Evolutionary conservation across 2,329 filamentous ascomycete species (phyloP).

Genomic region (Alternaria ethzedia): DNA sequence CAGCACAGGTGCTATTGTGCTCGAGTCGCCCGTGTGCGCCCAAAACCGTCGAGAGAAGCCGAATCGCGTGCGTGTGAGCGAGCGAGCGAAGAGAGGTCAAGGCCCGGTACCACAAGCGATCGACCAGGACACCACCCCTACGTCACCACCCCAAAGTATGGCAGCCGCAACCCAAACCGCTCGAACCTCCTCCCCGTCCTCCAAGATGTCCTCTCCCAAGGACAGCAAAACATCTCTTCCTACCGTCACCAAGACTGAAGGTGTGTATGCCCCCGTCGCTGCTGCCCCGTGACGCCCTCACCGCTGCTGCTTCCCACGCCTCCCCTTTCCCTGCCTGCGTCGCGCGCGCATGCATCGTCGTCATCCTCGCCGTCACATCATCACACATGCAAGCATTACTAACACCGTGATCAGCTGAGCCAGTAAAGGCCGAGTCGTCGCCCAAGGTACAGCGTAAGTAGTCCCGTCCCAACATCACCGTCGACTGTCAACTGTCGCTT

Average conservation of each 20-base stretch:
- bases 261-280: slow-evolving; percentile 29
- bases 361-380: slow-evolving; percentile 10
- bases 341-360: slow-evolving; percentile 19
- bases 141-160: slow-evolving; percentile 46
- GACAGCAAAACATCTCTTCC: slow-evolving; percentile 45
- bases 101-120: slow-evolving; percentile 37
- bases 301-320: not conserved
- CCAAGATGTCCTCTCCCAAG: slow-evolving; percentile 49
- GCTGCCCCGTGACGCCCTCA: not conserved
- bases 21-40: slow-evolving; percentile 13
- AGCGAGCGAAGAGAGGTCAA: slow-evolving; percentile 28
- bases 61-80: slow-evolving; percentile 25
- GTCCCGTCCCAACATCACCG: not conserved
- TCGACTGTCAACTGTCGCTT: slow-evolving; percentile 5
- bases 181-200: slow-evolving; percentile 44
- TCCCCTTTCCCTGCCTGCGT: not conserved
- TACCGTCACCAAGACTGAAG: slow-evolving; percentile 43
- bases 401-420: slow-evolving; percentile 29
- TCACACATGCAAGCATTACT: slow-evolving; percentile 19
- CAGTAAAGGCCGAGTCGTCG: slow-evolving; percentile 31
- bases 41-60: slow-evolving; percentile 18
- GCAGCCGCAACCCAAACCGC: slow-evolving; percentile 44
- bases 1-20: slow-evolving; percentile 11
- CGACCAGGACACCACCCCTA: slow-evolving; percentile 38
- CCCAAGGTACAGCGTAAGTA: slow-evolving; percentile 36